phyloP scores from a whole-genome alignment of 805 yeast species.

The Saturnispora silvae region DNA sequence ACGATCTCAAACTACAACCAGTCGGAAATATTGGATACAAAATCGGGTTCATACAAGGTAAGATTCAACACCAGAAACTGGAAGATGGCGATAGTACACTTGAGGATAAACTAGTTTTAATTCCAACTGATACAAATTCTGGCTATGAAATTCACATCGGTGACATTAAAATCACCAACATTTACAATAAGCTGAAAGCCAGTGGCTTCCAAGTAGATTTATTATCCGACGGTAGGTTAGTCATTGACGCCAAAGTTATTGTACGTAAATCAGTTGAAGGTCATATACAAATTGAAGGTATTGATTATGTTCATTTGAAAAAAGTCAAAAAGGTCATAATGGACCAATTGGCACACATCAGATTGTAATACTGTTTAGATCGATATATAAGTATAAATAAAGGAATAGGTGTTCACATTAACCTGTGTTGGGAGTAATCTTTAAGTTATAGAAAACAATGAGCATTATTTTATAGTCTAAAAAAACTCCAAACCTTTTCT shows the following conservation, averaged over 20 bases:
- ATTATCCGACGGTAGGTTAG: constrained; percentile 85
- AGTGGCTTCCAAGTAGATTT: constrained; percentile 71
- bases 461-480: too few species aligned
- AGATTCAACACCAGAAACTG: neutral
- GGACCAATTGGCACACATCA: constrained; percentile 7
- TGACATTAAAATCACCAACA: constrained; percentile 72
- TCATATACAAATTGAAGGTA: constrained; percentile 77
- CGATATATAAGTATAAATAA: too few species aligned
- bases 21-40: constrained; percentile 6
- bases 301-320: constrained; percentile 12
- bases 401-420: too few species aligned
- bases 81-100: constrained; percentile 1
- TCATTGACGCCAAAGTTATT: constrained; percentile 67
- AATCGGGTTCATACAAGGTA: constrained; percentile 7
- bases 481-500: too few species aligned
- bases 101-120: neutral
- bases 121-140: neutral
- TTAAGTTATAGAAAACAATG: too few species aligned
- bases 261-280: constrained; percentile 75
- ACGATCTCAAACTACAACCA: constrained; percentile 3
- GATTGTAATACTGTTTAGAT: neutral
- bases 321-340: constrained; percentile 5
- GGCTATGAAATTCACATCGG: constrained; percentile 51
- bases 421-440: too few species aligned
- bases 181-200: constrained; percentile 50